Evolutionary conservation across 1,284 basidiomycete genomes (phyloP).

Genomic region (Athelia sp.): DNA sequence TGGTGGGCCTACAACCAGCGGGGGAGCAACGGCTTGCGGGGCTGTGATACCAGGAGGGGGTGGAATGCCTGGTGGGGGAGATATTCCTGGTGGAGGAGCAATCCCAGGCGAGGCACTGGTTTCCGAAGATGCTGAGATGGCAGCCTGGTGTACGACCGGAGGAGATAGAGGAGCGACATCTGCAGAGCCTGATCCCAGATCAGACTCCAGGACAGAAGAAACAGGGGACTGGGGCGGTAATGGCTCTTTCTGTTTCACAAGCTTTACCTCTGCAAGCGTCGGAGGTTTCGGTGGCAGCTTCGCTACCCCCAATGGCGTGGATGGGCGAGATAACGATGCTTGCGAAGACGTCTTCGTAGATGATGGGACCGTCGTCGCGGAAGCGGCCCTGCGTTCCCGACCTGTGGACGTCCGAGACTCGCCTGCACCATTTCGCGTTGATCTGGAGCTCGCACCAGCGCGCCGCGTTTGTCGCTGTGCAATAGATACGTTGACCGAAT

Average conservation of each 20-base stretch:
- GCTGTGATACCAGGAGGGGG: constrained; percentile 26
- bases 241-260: constrained; percentile 34
- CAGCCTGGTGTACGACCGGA: constrained; percentile 34
- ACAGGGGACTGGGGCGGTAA: constrained; percentile 39
- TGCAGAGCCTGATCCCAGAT: constrained; percentile 29
- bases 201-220: constrained; percentile 39
- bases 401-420: constrained; percentile 31
- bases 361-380: constrained; percentile 13
- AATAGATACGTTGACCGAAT: constrained; percentile 16
- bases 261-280: constrained; percentile 40
- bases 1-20: no score
- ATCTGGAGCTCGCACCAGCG: constrained; percentile 31
- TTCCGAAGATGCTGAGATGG: constrained; percentile 38
- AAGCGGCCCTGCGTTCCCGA: constrained; percentile 32
- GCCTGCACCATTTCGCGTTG: constrained; percentile 26
- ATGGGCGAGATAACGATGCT: constrained; percentile 60
- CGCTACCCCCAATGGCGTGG: constrained; percentile 42
- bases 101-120: constrained; percentile 24
- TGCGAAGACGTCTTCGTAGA: constrained; percentile 42
- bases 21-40: no score
- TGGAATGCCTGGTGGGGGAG: constrained; percentile 33
- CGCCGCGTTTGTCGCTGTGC: constrained; percentile 36
- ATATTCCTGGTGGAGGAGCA: constrained; percentile 24
- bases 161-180: constrained; percentile 40
- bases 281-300: constrained; percentile 36